These are phyloP conservation scores for Cryptosporidium sp. DNA, from an alignment of 169 alveolate species.

Conservation along the genomic window DNA sequence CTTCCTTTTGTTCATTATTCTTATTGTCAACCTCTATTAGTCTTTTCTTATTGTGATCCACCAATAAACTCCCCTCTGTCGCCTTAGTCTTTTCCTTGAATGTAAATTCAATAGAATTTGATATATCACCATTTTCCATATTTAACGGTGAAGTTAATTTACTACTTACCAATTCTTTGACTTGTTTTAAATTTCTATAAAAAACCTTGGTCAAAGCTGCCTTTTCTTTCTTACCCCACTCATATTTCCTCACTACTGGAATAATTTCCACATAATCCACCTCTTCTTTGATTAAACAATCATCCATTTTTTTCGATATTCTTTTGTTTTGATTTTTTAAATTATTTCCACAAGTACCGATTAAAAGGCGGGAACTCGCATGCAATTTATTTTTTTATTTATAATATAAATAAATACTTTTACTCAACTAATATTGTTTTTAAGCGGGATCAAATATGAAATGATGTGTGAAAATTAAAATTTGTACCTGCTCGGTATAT, in stretches of 20 bases:
- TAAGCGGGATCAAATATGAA: not conserved
- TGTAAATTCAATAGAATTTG: not conserved
- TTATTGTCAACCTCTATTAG: not conserved
- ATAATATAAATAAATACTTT: no score
- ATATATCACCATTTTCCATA: not conserved
- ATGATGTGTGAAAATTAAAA: no score
- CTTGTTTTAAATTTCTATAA: not conserved
- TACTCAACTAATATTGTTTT: no score
- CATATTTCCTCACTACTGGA: slow-evolving; percentile 39
- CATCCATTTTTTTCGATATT: not conserved
- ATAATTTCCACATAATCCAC: slow-evolving; percentile 20
- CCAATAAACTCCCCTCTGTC: not conserved
- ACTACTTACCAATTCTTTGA: not conserved
- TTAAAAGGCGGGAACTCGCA: not conserved
- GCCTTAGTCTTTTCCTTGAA: not conserved
- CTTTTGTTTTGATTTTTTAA: not conserved
- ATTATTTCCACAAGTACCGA: not conserved
- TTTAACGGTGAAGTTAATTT: not conserved
- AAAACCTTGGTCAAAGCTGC: slow-evolving; percentile 13
- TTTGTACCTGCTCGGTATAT: no score
- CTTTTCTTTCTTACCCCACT: slow-evolving; percentile 43
- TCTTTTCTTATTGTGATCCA: not conserved
- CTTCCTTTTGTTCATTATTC: not conserved
- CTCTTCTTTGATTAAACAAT: not conserved
- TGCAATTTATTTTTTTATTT: not conserved